These are phyloP conservation scores for Leishmania tropica DNA, from an alignment of 208 protist species.

Conservation along the genomic window DNA sequence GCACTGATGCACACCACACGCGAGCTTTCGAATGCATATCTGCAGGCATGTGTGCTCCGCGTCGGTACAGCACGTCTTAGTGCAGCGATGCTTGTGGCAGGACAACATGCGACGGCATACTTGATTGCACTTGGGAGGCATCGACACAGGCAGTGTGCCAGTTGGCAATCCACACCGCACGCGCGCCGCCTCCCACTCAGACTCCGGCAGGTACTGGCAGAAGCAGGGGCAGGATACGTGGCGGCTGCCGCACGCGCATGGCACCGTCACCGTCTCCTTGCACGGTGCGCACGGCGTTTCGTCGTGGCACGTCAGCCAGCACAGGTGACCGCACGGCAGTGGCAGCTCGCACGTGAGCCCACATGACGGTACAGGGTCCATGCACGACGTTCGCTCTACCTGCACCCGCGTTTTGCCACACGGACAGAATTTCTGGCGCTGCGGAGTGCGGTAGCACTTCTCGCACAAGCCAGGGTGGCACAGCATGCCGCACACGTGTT, in stretches of 20 bases:
- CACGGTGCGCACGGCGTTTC: constrained; percentile 78
- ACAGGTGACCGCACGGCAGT: constrained; percentile 86
- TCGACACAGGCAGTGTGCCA: constrained; percentile 29
- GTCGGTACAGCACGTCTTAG: constrained; percentile 81
- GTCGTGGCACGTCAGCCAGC: constrained; percentile 80
- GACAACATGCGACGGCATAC: constrained; percentile 68
- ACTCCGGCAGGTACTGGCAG: constrained; percentile 64
- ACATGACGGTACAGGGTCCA: constrained; percentile 88
- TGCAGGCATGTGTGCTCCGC: constrained; percentile 79
- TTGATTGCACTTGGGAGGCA: constrained; percentile 65
- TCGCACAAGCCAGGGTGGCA: constrained; percentile 86
- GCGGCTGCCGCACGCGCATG: constrained; percentile 71
- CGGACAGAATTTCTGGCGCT: constrained; percentile 48
- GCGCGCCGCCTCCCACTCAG: constrained; percentile 65
- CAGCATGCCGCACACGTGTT: constrained; percentile 70
- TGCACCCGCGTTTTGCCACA: constrained; percentile 48
- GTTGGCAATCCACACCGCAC: constrained; percentile 21
- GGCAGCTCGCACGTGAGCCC: constrained; percentile 71
- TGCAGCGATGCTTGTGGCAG: constrained; percentile 89
- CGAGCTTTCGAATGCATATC: constrained; percentile 84
- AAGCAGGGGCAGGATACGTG: constrained; percentile 68
- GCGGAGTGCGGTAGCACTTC: constrained; percentile 59
- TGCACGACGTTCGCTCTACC: constrained; percentile 55
- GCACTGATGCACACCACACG: constrained; percentile 85
- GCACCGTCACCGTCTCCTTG: constrained; percentile 44